Percentiles rank a stretch among this genome's conserved stretches.
These are phyloP conservation scores for Diaporthe nobilis DNA, from an alignment of 2,329 filamentous ascomycete genomes.

Conservation along the genomic window DNA sequence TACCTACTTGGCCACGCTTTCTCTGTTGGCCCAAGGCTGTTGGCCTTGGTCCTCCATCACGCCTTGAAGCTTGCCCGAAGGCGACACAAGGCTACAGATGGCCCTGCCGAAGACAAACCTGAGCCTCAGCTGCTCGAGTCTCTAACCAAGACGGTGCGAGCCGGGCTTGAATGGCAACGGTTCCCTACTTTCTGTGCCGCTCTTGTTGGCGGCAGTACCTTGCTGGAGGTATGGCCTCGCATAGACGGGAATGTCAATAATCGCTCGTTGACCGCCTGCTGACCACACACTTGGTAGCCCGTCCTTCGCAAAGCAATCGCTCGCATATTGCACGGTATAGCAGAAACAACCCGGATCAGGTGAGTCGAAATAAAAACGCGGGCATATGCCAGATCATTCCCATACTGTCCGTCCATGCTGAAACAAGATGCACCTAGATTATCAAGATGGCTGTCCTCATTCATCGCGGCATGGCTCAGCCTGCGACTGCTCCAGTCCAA, in stretches of 20 bases:
- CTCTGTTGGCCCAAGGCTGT: slow-evolving; percentile 68
- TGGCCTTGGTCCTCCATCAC: slow-evolving; percentile 68
- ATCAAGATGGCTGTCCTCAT: slow-evolving; percentile 69
- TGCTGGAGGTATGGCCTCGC: slow-evolving; percentile 67
- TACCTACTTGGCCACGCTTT: slow-evolving; percentile 74
- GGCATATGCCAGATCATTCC: not conserved
- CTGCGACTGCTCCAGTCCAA: slow-evolving; percentile 71
- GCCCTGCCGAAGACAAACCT: slow-evolving; percentile 49
- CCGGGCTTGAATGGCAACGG: slow-evolving; percentile 67
- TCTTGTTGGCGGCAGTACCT: slow-evolving; percentile 71
- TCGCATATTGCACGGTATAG: not conserved
- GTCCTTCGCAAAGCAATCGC: slow-evolving; percentile 29
- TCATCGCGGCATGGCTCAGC: slow-evolving; percentile 71
- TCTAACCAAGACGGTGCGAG: slow-evolving; percentile 60
- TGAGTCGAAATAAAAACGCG: slow-evolving; percentile 44
- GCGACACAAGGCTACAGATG: slow-evolving; percentile 52
- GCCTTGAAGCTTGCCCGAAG: slow-evolving; percentile 45
- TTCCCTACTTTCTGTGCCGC: slow-evolving; percentile 75
- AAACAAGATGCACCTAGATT: slow-evolving; percentile 56
- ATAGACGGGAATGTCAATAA: not conserved
- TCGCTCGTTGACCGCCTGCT: not conserved
- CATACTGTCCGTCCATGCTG: slow-evolving; percentile 1
- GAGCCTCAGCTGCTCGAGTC: slow-evolving; percentile 51
- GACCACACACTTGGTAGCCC: slow-evolving; percentile 15
- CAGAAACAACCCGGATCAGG: slow-evolving; percentile 46